phyloP scores from a whole-genome alignment of 257 asterid genomes.

The Solanum raphanifolium region DNA sequence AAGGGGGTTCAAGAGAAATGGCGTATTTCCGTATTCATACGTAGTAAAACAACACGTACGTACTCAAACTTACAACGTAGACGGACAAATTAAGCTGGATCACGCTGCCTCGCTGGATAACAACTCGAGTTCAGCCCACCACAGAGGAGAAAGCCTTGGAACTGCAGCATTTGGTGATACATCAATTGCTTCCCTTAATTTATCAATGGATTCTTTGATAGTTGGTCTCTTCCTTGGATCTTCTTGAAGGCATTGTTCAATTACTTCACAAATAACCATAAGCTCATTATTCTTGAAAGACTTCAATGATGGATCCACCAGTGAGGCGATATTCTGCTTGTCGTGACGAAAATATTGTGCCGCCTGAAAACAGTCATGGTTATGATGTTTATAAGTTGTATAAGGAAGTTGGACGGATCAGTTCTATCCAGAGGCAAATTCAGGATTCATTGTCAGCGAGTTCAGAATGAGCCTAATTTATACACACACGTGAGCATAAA shows the following conservation, averaged over 20 bases:
- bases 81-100: not conserved
- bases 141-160: conserved; percentile 84
- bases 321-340: conserved; percentile 17
- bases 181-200: conserved; percentile 37
- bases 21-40: not conserved
- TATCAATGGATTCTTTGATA: conserved; percentile 41
- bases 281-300: conserved; percentile 60
- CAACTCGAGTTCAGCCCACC: conserved; percentile 99
- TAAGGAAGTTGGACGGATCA: not conserved
- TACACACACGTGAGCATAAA: not conserved
- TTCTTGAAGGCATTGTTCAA: conserved; percentile 47
- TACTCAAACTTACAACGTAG: not conserved
- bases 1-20: not conserved
- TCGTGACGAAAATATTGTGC: conserved; percentile 33
- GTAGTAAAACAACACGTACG: not conserved
- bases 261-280: conserved; percentile 52
- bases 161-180: conserved; percentile 68
- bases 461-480: not conserved
- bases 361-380: conserved; percentile 32
- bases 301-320: conserved; percentile 61
- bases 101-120: conserved; percentile 70
- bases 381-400: not conserved
- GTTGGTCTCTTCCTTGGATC: conserved; percentile 48
- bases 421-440: not conserved
- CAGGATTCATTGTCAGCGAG: not conserved